A percentile compares a stretch with the other conserved stretches of the same genome.
Conservation (phyloP, 2,329 filamentous ascomycete genomes). For the Botryotinia calthae region DNA sequence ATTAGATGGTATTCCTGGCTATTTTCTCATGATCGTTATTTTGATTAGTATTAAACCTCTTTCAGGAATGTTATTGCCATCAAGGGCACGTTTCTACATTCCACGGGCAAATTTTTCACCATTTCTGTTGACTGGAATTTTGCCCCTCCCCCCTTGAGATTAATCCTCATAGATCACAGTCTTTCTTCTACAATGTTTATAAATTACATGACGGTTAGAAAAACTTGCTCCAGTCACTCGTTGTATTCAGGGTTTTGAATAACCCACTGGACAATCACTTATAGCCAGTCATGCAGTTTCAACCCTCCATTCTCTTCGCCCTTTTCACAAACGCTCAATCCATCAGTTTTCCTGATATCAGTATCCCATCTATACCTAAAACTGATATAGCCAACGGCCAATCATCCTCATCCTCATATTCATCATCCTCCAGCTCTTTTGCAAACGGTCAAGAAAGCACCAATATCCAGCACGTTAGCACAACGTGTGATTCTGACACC, state of each 20-base stretch:
- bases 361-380: neutral
- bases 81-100: neutral
- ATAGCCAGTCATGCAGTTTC: neutral
- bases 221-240: neutral
- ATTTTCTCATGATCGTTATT: neutral
- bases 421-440: constrained; percentile 12
- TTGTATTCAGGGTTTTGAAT: neutral
- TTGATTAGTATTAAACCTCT: neutral
- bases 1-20: neutral
- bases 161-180: neutral
- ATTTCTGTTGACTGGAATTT: constrained; percentile 10
- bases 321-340: neutral
- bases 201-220: neutral
- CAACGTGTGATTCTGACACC: neutral
- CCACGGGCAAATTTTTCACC: neutral
- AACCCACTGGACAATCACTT: neutral
- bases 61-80: constrained; percentile 5
- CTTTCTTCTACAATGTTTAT: neutral
- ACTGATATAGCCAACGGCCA: neutral
- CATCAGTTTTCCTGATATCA: neutral
- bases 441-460: neutral
- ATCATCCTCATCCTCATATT: constrained; percentile 1
- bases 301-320: neutral
- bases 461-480: neutral
- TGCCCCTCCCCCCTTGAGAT: neutral